Evolutionary conservation across 2,329 filamentous ascomycete genomes (phyloP).

Genomic region (Trichoderma atroviride): DNA sequence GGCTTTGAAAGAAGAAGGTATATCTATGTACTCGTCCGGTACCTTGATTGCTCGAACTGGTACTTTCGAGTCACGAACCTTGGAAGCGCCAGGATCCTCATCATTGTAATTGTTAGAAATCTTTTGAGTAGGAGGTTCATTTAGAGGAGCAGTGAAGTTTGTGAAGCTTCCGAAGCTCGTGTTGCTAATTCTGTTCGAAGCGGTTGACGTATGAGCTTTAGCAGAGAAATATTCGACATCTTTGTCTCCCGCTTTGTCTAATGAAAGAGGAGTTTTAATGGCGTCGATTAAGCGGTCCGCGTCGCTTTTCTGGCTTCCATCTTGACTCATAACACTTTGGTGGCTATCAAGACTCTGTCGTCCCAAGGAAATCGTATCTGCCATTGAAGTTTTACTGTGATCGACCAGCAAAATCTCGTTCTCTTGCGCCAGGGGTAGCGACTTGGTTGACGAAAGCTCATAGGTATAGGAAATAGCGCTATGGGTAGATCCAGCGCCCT

Average conservation of each 20-base stretch:
- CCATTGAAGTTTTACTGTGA: constrained; percentile 39
- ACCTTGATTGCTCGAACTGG: constrained; percentile 53
- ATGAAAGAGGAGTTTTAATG: constrained; percentile 62
- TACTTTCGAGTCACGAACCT: constrained; percentile 49
- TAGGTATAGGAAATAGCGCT: constrained; percentile 26
- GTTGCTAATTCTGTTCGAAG: not conserved
- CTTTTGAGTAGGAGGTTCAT: not conserved
- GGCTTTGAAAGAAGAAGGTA: constrained; percentile 37
- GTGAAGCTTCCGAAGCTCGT: constrained; percentile 14
- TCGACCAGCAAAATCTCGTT: constrained; percentile 67
- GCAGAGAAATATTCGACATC: constrained; percentile 41
- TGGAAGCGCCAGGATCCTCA: constrained; percentile 41
- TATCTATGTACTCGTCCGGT: constrained; percentile 49
- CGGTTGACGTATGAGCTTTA: constrained; percentile 20
- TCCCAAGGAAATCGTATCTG: constrained; percentile 24
- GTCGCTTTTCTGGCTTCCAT: constrained; percentile 60
- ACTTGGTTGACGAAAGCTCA: constrained; percentile 31
- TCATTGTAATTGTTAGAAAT: not conserved
- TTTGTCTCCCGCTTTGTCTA: constrained; percentile 38
- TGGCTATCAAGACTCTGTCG: constrained; percentile 32
- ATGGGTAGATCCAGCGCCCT: constrained; percentile 6
- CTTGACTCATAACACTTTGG: constrained; percentile 45
- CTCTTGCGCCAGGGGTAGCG: constrained; percentile 39
- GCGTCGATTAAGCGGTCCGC: constrained; percentile 73
- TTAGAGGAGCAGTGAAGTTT: not conserved